phyloP scores from a whole-genome alignment of 306 rosid species.

The Morella rubra region DNA sequence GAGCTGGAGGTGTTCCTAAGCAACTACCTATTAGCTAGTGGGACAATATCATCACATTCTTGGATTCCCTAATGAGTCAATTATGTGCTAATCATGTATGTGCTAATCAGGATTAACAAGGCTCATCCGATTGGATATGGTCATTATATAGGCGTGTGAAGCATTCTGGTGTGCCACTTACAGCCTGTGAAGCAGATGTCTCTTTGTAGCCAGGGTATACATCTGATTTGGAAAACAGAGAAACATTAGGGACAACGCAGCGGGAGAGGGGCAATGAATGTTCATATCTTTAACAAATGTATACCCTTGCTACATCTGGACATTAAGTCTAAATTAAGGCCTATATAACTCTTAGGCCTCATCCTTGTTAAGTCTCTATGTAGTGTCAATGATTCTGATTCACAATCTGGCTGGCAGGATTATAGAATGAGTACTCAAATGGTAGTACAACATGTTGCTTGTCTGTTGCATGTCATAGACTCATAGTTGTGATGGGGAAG shows the following conservation, averaged over 20 bases:
- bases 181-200: conserved; percentile 6
- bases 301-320: background rate
- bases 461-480: background rate
- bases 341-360: background rate
- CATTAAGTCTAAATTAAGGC: background rate
- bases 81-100: too few relatives aligned
- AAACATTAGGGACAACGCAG: too few relatives aligned
- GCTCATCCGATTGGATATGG: background rate
- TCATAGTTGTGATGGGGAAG: background rate
- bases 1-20: conserved; percentile 72
- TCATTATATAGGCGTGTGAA: background rate
- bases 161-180: background rate
- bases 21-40: conserved; percentile 74
- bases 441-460: background rate
- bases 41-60: conserved; percentile 78
- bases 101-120: background rate
- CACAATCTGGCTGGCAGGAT: background rate
- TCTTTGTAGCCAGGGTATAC: too few relatives aligned
- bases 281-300: too few relatives aligned
- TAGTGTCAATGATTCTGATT: background rate
- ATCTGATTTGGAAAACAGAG: too few relatives aligned
- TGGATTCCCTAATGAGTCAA: conserved; percentile 83
- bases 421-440: background rate
- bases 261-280: background rate
- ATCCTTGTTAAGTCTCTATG: too few relatives aligned